Base-by-base conservation (phyloP, 2,329 filamentous ascomycete species). In the Talaromyces pinophilus region DNA sequence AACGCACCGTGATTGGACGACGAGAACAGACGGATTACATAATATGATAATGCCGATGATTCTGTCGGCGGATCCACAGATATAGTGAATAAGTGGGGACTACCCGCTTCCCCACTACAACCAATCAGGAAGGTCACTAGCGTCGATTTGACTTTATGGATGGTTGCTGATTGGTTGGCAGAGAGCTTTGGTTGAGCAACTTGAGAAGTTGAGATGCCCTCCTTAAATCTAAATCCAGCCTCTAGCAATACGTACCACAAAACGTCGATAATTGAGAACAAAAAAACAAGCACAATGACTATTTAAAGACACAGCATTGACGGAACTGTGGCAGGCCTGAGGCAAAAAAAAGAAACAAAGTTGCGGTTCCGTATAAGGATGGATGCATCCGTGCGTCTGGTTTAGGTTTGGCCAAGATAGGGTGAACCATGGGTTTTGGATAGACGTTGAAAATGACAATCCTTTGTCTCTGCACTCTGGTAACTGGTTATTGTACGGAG, bases 91-190 rank as follows among this genome's bases (percentile, higher is more conserved):
- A 33, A 33, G 17, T 54, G 50, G 50, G 11, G 15, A 38, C 54
- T 57, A 38, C 54, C 54, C 54, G 54, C 54, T 22, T 5, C 30
- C 15, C n/a, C 54, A 40, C 33, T 25, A 38, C 7, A 11, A 2
- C 54, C 8, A 38, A 57, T 40, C 11, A 25, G 54, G 33, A 57
- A 57, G 54, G 52, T 55, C 17, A 3, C 52, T 55, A 55, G 52
- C 50, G 25, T 15, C 22, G 11, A 25, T 57, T 38, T 38, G 17
- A 19, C 54, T n/a, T 30, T 54, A 1, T 28, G 30, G 7, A 11
- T 19, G 11, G 50, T 8, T 33, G 28, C 50, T 54, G 54, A 52
- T 52, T 30, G 48, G 48, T 28, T 3, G 46, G 22, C 22, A 25
- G 44, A 19, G 1, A 11, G 3, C 42, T 46, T 46, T 46, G 22